Evolutionary conservation across 2,329 filamentous ascomycete species (phyloP).

Genomic region (Sclerotinia spermophila): DNA sequence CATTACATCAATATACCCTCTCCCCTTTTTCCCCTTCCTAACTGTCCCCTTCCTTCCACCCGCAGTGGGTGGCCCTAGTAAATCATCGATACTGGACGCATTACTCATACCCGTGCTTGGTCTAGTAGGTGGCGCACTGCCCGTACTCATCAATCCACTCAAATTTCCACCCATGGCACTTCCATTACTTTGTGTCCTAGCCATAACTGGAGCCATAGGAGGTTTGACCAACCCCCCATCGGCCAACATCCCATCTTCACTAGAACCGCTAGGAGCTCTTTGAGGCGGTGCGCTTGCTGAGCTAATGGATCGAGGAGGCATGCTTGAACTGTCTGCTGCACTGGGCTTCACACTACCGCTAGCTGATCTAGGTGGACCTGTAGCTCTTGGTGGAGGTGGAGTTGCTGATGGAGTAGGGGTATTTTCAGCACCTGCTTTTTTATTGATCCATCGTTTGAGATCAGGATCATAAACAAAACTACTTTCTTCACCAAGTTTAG

Average conservation of each 20-base stretch:
- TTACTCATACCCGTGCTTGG: conserved; percentile 82
- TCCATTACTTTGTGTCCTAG: conserved; percentile 4
- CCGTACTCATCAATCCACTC: background rate
- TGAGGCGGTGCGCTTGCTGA: conserved; percentile 18
- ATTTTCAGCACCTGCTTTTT: conserved; percentile 69
- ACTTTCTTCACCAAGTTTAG: conserved; percentile 91
- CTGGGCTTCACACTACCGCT: conserved; percentile 23
- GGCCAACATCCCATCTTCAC: background rate
- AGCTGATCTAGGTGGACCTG: conserved; percentile 42
- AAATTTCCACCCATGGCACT: conserved; percentile 4
- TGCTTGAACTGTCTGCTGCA: background rate
- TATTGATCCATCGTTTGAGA: conserved; percentile 98
- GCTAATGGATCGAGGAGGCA: conserved; percentile 10
- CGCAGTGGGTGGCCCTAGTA: conserved; percentile 71
- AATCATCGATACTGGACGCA: conserved; percentile 91
- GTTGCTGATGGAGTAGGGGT: conserved; percentile 59
- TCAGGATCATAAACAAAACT: conserved; percentile 93
- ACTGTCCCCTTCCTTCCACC: conserved; percentile 57
- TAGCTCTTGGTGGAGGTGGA: conserved; percentile 70
- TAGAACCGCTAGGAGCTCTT: conserved; percentile 10
- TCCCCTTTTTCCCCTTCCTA: conserved; percentile 73
- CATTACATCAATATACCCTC: conserved; percentile 96
- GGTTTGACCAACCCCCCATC: conserved; percentile 6
- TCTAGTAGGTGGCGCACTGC: conserved; percentile 46
- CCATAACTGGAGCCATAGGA: background rate